Evolutionary conservation across 345 rosid genomes (phyloP), one percentile per base, ranked within the genome.

Genomic region (Gynandropsis gynandra): DNA sequence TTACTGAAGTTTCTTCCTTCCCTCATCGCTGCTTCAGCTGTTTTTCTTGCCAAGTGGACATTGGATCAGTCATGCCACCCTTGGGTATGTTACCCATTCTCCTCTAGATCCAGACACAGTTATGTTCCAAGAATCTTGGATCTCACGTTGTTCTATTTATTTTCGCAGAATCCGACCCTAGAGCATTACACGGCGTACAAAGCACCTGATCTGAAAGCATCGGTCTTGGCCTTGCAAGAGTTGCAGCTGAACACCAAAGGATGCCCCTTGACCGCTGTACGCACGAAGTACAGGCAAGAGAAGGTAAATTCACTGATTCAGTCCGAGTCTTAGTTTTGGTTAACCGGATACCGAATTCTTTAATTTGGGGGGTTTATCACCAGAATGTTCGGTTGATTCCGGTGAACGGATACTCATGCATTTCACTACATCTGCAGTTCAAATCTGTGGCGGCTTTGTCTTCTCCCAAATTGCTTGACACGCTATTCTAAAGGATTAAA

Each of bases 1-100:
- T 83, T 80, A 75, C 62, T 90, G 65, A 82, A 66, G 41, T 82
- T 75, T 54, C 80, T 78, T 58, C 98, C 98, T 54, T 90, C 98
- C 1, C 58, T 79, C 21, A 57, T 82, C 29, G 98, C 98, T 67
- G 96, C 98, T 38, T 84, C 98, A 11, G 83, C 95, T 13, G 87
- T 90, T 33, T 84, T 90, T 68, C 96, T 90, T 17, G 95, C 95
- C 56, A 76, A 72, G 64, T 90, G 98, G 98, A 90, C 98, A 7
- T 40, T 87, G 57, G 80, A 90, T 66, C 90, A 76, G 39, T 87
- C 87, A 45, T 63, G 52, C 50, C 85, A 84, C 49, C 96, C 96
- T 47, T 90, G 96, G 96, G 96, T 90, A 21, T 46, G 78, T 54
- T 50, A 48, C 15, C 20, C 15, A 46, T 54, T 50, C 54, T 67